These are phyloP conservation scores for Lentinula sp. DNA, from an alignment of 768 basidiomycete genomes.

Conservation along the genomic window DNA sequence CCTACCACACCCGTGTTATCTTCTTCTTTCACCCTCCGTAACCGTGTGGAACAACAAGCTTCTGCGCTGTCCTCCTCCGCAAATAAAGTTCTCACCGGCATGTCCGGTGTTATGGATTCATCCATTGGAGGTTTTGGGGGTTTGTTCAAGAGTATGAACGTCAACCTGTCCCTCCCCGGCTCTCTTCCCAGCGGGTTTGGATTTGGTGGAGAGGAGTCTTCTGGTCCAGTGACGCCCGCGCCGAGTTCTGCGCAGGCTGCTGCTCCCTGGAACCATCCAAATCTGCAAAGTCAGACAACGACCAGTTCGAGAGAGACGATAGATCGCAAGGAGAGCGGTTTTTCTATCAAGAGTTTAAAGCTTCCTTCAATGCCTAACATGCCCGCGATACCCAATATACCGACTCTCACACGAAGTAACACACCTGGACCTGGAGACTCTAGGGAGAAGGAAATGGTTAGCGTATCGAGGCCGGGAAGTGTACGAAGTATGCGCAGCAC, in stretches of 20 bases:
- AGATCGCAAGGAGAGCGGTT: constrained; percentile 68
- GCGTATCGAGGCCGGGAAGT: constrained; percentile 37
- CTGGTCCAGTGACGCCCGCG: constrained; percentile 14
- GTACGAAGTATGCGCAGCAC: constrained; percentile 12
- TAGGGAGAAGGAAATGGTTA: constrained; percentile 33
- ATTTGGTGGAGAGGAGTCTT: constrained; percentile 10
- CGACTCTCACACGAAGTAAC: not conserved
- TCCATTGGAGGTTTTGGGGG: constrained; percentile 52
- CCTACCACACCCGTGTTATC: not conserved
- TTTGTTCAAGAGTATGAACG: constrained; percentile 54
- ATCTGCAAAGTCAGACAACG: not conserved
- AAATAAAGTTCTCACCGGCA: constrained; percentile 71
- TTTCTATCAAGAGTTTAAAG: constrained; percentile 78
- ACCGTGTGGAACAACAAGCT: constrained; percentile 72
- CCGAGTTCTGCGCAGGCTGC: constrained; percentile 21
- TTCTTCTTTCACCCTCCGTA: constrained; percentile 26
- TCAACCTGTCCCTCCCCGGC: constrained; percentile 54
- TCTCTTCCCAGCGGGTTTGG: constrained; percentile 19
- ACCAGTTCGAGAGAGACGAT: constrained; percentile 20
- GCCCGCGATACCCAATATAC: constrained; percentile 20
- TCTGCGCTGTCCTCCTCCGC: constrained; percentile 80
- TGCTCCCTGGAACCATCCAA: constrained; percentile 29
- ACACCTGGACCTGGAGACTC: constrained; percentile 11
- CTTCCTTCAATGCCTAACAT: constrained; percentile 41
- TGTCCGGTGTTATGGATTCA: constrained; percentile 84